These are phyloP conservation scores for Acacia concinna DNA, from an alignment of 331 rosid species.

Conservation along the genomic window DNA sequence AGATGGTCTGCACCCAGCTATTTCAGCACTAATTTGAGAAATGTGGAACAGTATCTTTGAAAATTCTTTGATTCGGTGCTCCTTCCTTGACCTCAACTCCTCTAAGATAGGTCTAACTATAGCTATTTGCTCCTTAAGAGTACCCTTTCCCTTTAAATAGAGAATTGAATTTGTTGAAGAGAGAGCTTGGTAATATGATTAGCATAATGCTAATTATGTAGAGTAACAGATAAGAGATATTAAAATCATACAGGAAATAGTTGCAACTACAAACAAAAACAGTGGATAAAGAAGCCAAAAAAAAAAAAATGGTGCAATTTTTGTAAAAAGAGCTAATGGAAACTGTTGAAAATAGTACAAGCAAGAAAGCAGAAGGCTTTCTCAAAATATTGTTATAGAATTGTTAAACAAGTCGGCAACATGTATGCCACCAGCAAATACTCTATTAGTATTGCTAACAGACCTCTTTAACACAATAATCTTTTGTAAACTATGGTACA, in stretches of 20 bases:
- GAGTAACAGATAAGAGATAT: constrained; percentile 3
- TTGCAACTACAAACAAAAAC: background rate
- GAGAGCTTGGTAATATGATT: constrained; percentile 14
- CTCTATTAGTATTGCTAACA: background rate
- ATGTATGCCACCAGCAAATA: background rate
- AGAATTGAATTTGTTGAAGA: constrained; percentile 33
- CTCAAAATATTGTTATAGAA: background rate
- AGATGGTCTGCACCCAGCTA: constrained; percentile 56
- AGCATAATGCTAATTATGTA: constrained; percentile 6
- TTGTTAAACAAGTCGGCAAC: constrained; percentile 1
- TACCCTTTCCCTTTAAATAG: constrained; percentile 64
- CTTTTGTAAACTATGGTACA: background rate
- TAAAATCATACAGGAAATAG: background rate
- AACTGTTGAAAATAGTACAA: background rate
- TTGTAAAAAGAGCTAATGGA: background rate
- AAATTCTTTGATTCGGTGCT: constrained; percentile 60
- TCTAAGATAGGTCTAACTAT: constrained; percentile 59
- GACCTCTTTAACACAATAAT: background rate
- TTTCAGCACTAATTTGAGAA: constrained; percentile 60
- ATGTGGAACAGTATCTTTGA: constrained; percentile 62
- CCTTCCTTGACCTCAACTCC: constrained; percentile 72
- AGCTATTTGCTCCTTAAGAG: constrained; percentile 72
- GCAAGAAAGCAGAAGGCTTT: background rate
- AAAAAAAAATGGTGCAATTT: constrained; percentile 11
- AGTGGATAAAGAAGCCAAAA: background rate